Evolutionary conservation across 2,329 filamentous ascomycete species (phyloP), one percentile per base, ranked within the genome.

Genomic region (Didymellaceae sp.): DNA sequence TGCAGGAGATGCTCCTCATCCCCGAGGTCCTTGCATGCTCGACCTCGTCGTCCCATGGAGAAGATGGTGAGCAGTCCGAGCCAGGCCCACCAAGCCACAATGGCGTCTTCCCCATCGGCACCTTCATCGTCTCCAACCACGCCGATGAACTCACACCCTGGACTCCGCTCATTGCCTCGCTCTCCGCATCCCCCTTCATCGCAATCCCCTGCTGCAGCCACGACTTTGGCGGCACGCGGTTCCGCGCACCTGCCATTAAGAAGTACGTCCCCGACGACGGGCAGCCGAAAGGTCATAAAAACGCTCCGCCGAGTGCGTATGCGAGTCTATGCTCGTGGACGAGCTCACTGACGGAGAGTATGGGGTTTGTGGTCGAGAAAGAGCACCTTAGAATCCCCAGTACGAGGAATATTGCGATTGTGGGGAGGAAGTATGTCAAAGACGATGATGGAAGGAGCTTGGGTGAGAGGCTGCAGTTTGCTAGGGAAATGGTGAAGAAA

Each of bases 151-250:
- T 99, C 11, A 99, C 94, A 0, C 85, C 90, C 0, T 99, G 94
- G 94, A 97, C 94, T 0, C 94, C 94, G 0, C 82, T 97, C 14
- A 83, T 99, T 31, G 92, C 90, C 1, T 83, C 85, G 6, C 77
- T 91, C 1, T 91, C 88, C 0, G 76, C 83, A 2, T 88, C 88
- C 9, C 88, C 91, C 0, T 99, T 97, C 72, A 85, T 99, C 55
- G 89, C 90, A 61, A 96, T 99, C 34, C 94, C 94, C 1, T 99
- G 94, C 77, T 99, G 94, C 76, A 96, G 90, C 58, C 91, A 97
- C 75, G 83, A 88, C 51, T 84, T 99, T 2, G 85, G 86, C 0
- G 94, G 94, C 1, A 82, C 84, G 2, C 73, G 78, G 52, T 94
- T 88, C 69, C 86, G 94, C 14, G 88, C 89, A 5, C 78, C 70